phyloP scores from a whole-genome alignment of 176 grass and related monocot species.

The Aegilops umbellulata region DNA sequence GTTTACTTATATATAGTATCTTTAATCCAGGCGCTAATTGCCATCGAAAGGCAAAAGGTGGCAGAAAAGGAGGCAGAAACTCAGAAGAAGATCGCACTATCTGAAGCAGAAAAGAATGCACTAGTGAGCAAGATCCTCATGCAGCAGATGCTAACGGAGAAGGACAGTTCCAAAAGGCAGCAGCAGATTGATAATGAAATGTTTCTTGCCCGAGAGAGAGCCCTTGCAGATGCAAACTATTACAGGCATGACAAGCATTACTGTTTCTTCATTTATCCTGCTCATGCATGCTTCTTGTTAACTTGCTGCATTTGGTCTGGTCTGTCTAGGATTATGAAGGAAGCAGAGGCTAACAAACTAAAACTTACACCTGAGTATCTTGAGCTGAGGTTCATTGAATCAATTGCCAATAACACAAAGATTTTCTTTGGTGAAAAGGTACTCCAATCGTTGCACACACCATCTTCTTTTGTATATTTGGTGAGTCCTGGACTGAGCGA shows the following conservation, averaged over 20 bases:
- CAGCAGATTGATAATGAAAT: conserved; percentile 96
- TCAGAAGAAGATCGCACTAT: conserved; percentile 93
- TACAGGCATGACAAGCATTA: conserved; percentile 59
- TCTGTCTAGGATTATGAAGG: conserved; percentile 66
- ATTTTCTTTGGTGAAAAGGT: conserved; percentile 99
- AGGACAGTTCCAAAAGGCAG: conserved; percentile 83
- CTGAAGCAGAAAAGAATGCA: conserved; percentile 97
- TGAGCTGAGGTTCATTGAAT: conserved; percentile 94
- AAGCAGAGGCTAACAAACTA: conserved; percentile 91
- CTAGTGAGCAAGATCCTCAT: conserved; percentile 96
- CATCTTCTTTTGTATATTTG: conserved; percentile 15
- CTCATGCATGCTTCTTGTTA: neutral
- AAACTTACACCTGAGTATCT: conserved; percentile 93
- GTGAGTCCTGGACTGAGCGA: conserved; percentile 7
- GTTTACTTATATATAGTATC: neutral
- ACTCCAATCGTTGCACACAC: neutral
- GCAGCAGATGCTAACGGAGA: conserved; percentile 96
- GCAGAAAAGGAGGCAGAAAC: conserved; percentile 98
- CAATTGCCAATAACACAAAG: conserved; percentile 92
- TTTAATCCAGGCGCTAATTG: conserved; percentile 65
- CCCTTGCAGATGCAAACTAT: conserved; percentile 74
- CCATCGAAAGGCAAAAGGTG: conserved; percentile 95
- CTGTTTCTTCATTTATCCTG: neutral
- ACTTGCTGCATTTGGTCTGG: conserved; percentile 23
- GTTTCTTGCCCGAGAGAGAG: conserved; percentile 81